Evolutionary conservation across 345 rosid species (phyloP), one percentile per base, ranked within the genome.

Genomic region (Eutrema japonicum): DNA sequence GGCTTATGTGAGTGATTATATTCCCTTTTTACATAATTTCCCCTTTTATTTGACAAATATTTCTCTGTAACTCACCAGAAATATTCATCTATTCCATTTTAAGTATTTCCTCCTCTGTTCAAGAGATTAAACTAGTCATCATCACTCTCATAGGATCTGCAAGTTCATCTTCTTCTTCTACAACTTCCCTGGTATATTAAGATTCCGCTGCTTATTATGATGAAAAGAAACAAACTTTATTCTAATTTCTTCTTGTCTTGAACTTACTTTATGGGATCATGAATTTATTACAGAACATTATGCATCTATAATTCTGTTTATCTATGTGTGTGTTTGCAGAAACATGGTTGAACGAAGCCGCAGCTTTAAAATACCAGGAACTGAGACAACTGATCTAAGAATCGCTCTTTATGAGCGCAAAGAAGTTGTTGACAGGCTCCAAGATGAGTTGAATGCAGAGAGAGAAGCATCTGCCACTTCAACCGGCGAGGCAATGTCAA

Each of bases 401-500:
- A 83, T 86, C 30, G 82, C 91, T 9, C 86, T 91, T 33, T 77
- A 58, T 50, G 83, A 85, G 45, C 92, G 91, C 51, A 91, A 89
- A 51, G 87, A 84, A 60, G 86, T 94, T 43, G 78, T 91, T 41
- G 96, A 87, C 40, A 79, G 84, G 77, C 92, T 95, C 8, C 81
- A 84, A 52, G 42, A 47, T 0, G 99, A 95, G 54, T 45, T 95
- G 57, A 86, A 83, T 52, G 88, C 72, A 40, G 99, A 95, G 79
- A 81, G 97, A 56, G 99, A 95, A 74, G 85, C 99, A 33, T 74
- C 99, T 0, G 72, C 90, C 0, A 72, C 86, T 0, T 93, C 97
- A 10, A 85, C 93, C 0, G 89, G 82, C 7, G 99, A 91, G 74
- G 92, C 99, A 13, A 48, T 95, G 52, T 86, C 96, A 0, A 91